Evolutionary conservation across 2,329 filamentous ascomycete species (phyloP), one percentile per base, ranked within the genome.

Genomic region (Epichloe elymi): DNA sequence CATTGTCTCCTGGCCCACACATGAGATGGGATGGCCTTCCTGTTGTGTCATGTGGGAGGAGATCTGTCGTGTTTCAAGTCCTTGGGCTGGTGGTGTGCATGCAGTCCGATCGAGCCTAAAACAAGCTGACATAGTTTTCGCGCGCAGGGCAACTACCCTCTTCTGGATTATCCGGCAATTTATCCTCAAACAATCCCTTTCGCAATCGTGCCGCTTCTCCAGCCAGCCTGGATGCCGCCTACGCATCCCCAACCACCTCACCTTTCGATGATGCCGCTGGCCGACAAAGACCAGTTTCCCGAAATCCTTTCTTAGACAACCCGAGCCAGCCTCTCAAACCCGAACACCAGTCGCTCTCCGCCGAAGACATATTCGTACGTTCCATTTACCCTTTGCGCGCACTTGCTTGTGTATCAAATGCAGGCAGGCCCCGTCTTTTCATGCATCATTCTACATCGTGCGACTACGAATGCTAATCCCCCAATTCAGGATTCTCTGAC

Each of bases 181-280:
- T 89, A 62, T 82, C 83, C 66, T 89, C 85, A 65, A 89, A 89
- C 75, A 90, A 90, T 65, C 86, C 86, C 55, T 90, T 80, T 61
- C 83, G 85, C 71, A 87, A 87, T 67, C 80, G 83, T 62, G 80
- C 82, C 56, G 72, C 74, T 38, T 86, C 84, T 56, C 83, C 78
- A 48, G 65, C 69, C 49, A 66, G 61, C 56, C 54, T 62, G 62
- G 60, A 70, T 42, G 55, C 62, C 45, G 56, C 56, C 48, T 58
- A 61, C 61, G 56, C 62, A 60, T 61, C 63, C 59, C 67, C 69
- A 65, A 71, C 70, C 58, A 67, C 67, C 55, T 83, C 77, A 56
- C 81, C 76, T 55, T 80, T 81, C 63, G 78, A 80, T 67, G 78
- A 81, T 66, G 73, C 70, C 20, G 36, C 49, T 15, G 69, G 72